Percentiles rank a stretch among this genome's conserved stretches.
phyloP scores from a whole-genome alignment of 192 early-diverging fungal genomes.

The Backusella luteola region DNA sequence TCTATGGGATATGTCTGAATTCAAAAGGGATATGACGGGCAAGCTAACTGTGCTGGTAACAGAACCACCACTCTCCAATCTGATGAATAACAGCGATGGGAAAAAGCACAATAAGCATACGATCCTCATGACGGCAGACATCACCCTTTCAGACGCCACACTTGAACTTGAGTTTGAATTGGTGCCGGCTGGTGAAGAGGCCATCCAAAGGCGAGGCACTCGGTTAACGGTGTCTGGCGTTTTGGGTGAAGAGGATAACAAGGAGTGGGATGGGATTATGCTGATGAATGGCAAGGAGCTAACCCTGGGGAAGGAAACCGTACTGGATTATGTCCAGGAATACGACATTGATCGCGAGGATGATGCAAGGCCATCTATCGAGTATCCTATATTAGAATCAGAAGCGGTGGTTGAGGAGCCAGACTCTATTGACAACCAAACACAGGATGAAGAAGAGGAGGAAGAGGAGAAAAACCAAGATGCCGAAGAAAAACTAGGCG shows the following conservation, averaged over 20 bases:
- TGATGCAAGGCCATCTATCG: background rate
- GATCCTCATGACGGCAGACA: background rate
- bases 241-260: conserved; percentile 16
- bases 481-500: background rate
- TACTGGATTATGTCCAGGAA: conserved; percentile 1
- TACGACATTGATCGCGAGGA: background rate
- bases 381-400: background rate
- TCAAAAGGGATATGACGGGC: conserved; percentile 12
- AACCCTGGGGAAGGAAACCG: conserved; percentile 3
- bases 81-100: conserved; percentile 13
- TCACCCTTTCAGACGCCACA: background rate
- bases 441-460: background rate
- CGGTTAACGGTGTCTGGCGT: conserved; percentile 28
- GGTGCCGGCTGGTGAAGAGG: conserved; percentile 12
- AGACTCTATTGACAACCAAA: background rate
- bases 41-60: conserved; percentile 13
- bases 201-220: background rate
- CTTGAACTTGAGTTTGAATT: conserved; percentile 19
- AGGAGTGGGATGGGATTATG: conserved; percentile 25
- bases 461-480: background rate
- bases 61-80: conserved; percentile 19
- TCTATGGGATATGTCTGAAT: conserved; percentile 2
- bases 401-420: background rate
- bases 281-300: conserved; percentile 27
- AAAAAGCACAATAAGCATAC: conserved; percentile 17